These are phyloP conservation scores for Mychonastes homosphaera DNA, from an alignment of 139 green algal species.

Conservation along the genomic window DNA sequence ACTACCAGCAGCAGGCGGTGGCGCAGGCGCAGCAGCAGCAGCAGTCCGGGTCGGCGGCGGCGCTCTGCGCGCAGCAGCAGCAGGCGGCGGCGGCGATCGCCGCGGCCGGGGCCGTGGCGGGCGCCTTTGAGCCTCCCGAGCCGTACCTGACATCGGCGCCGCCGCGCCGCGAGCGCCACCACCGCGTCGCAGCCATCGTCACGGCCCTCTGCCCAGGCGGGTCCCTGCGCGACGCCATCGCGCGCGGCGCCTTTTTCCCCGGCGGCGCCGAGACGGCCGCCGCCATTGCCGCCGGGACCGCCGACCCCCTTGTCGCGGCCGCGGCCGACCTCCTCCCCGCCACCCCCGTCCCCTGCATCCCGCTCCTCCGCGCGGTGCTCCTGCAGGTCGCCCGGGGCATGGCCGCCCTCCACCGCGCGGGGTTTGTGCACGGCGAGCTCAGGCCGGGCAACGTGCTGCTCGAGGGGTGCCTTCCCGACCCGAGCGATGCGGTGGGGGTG, in stretches of 20 bases:
- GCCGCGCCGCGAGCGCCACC: conserved; percentile 24
- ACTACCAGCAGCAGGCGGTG: background rate
- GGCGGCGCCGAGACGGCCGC: too few species aligned
- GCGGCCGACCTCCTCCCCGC: too few species aligned
- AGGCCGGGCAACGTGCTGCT: conserved; percentile 33
- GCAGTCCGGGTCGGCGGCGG: background rate
- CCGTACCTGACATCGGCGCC: conserved; percentile 22
- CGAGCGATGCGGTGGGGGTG: background rate
- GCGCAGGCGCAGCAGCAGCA: background rate
- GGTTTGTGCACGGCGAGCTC: conserved; percentile 33
- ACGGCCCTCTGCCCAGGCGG: conserved; percentile 23
- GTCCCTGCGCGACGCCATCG: conserved; percentile 23
- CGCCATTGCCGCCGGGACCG: too few species aligned
- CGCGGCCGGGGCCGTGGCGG: too few species aligned
- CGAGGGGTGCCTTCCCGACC: background rate
- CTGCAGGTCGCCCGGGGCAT: conserved; percentile 25
- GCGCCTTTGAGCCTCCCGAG: conserved; percentile 14
- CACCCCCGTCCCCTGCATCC: conserved; percentile 11
- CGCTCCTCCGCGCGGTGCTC: conserved; percentile 22
- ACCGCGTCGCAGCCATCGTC: conserved; percentile 22
- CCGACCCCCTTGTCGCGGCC: too few species aligned
- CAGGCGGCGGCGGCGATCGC: conserved; percentile 11
- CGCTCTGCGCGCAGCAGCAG: background rate
- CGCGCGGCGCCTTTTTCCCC: conserved; percentile 1
- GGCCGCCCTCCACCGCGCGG: conserved; percentile 20